Conservation (phyloP, 2,329 filamentous ascomycete genomes). For the Fusarium sp. region DNA sequence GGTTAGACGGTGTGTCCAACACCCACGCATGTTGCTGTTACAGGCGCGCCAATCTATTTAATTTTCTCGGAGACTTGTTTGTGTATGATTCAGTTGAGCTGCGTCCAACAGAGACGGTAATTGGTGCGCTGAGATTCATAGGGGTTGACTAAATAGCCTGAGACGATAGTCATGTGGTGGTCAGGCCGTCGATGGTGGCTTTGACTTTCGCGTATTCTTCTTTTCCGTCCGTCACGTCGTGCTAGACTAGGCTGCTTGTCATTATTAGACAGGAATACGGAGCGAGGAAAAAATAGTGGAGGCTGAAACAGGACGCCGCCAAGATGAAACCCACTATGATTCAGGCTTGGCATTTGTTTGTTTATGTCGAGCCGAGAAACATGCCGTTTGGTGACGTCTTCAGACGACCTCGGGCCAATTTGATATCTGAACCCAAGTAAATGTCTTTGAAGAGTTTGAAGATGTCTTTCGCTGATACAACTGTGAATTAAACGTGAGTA, state of each 20-base stretch:
- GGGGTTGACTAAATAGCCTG: not conserved
- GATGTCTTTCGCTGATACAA: not conserved
- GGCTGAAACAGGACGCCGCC: constrained; percentile 22
- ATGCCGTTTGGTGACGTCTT: constrained; percentile 6
- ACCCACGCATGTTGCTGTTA: not conserved
- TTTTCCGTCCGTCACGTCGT: too few relatives aligned
- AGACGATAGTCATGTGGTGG: constrained; percentile 7
- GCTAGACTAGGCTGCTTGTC: not conserved
- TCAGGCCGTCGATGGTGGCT: constrained; percentile 8
- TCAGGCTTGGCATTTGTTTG: constrained; percentile 22
- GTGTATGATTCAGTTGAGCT: not conserved
- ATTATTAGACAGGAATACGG: not conserved
- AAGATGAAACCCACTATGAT: constrained; percentile 32
- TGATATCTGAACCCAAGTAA: not conserved
- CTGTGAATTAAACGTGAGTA: not conserved
- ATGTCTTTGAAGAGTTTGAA: not conserved
- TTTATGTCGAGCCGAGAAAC: constrained; percentile 21
- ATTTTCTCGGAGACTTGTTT: not conserved
- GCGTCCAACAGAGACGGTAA: not conserved
- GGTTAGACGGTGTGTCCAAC: not conserved
- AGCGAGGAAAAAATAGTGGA: constrained; percentile 2
- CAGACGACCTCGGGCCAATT: not conserved
- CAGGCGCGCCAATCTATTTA: constrained; percentile 17
- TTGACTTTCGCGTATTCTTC: not conserved
- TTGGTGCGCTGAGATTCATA: not conserved